Percentiles rank a stretch among this genome's conserved stretches.
Conservation (phyloP, 495 filamentous ascomycete species). For the Extremus antarcticus region DNA sequence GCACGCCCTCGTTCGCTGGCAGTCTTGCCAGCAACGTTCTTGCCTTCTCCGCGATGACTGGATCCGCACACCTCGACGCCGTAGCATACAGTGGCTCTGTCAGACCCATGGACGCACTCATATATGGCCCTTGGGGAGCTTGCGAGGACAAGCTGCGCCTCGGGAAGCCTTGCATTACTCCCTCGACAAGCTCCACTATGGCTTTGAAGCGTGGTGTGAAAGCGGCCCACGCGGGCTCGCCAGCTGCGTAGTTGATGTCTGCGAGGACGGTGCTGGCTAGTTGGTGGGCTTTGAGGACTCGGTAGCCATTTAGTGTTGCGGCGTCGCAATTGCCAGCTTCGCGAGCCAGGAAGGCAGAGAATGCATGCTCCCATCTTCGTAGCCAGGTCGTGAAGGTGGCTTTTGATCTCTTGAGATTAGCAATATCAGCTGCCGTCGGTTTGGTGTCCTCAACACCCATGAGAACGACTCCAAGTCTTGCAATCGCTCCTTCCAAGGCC, state of each 20-base stretch:
- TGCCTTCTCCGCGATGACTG: neutral
- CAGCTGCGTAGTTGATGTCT: neutral
- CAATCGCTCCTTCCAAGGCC: neutral
- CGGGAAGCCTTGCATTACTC: neutral
- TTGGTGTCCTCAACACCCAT: too few relatives aligned
- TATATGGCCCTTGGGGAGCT: conserved; percentile 1
- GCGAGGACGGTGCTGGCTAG: neutral
- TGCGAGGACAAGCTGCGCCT: neutral
- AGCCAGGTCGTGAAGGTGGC: neutral
- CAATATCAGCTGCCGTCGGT: neutral
- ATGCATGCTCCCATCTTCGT: neutral
- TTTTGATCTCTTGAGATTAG: neutral
- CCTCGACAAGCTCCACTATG: neutral
- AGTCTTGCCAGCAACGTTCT: neutral
- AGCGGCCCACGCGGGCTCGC: neutral
- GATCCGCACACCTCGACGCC: neutral
- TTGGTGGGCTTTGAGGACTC: neutral
- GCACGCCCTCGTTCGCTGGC: neutral
- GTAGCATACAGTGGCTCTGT: conserved; percentile 5
- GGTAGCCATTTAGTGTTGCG: neutral
- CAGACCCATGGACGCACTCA: conserved; percentile 1
- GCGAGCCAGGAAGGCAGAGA: neutral
- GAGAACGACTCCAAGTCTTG: neutral
- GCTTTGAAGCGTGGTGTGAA: neutral
- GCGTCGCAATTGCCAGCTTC: neutral